Conservation (phyloP, 2,329 filamentous ascomycete genomes). For the Rhinocladiella mackenziei region DNA sequence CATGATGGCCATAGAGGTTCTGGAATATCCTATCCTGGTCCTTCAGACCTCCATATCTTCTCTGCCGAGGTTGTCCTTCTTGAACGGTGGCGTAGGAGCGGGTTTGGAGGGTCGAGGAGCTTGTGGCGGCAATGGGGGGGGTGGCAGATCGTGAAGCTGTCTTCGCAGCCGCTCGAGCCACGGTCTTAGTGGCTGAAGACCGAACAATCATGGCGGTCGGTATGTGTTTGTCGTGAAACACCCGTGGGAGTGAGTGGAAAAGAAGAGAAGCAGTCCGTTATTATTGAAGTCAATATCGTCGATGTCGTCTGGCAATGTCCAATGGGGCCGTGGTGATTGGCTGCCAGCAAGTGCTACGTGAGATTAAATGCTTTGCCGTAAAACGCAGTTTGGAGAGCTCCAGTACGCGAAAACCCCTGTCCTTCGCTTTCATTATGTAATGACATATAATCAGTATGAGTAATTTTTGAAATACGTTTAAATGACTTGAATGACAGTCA, state of each 20-base stretch:
- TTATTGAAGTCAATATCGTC: slow-evolving; percentile 6
- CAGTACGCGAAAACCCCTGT: too few relatives aligned
- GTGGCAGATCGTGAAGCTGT: slow-evolving; percentile 47
- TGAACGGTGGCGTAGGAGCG: slow-evolving; percentile 79
- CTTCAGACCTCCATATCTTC: slow-evolving; percentile 77
- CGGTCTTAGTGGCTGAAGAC: slow-evolving; percentile 32
- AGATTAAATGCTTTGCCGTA: not conserved
- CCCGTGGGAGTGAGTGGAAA: slow-evolving; percentile 7
- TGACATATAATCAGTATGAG: too few relatives aligned
- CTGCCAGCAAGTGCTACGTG: slow-evolving; percentile 2
- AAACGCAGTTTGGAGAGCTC: too few relatives aligned
- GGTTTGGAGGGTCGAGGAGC: slow-evolving; percentile 43
- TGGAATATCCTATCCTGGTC: slow-evolving; percentile 99
- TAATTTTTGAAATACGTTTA: too few relatives aligned
- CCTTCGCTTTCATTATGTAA: too few relatives aligned
- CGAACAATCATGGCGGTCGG: slow-evolving; percentile 27
- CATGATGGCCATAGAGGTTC: slow-evolving; percentile 93
- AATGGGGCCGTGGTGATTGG: slow-evolving; percentile 15
- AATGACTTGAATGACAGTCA: too few relatives aligned
- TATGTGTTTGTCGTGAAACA: slow-evolving; percentile 1
- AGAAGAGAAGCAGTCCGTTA: not conserved
- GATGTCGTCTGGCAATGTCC: slow-evolving; percentile 15
- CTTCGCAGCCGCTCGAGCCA: slow-evolving; percentile 30
- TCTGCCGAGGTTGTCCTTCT: slow-evolving; percentile 64
- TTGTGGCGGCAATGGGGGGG: slow-evolving; percentile 26